Evolutionary conservation across 179 eudicot species (phyloP), one percentile per base, ranked within the genome.

Genomic region (Amaranthus tricolor): DNA sequence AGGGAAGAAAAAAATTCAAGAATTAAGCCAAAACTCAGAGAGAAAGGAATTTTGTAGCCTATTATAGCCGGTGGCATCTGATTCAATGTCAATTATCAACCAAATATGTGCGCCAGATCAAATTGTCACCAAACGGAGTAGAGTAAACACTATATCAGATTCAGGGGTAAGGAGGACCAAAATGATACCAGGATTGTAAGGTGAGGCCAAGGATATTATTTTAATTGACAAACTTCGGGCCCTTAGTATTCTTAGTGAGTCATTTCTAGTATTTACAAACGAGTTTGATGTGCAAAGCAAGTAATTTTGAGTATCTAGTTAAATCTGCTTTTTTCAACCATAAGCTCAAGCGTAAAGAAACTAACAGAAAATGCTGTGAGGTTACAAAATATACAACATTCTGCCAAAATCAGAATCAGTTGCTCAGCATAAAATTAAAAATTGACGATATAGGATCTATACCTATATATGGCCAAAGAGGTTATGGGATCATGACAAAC

Each of bases 151-250:
- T 54, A 54, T 5, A 8, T 14, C 6, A 58, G 5, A 24, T 9
- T 15, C 40, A 1, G 62, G 62, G 17, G 9, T 11, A 58, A n/a
- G 12, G 69, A 47, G 69, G 24, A 24, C 7, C 43, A 64, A 16
- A 53, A 66, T 66, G 31, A 66, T 64, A 1, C 51, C 50, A 40
- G 49, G 68, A 64, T 66, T 66, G 53, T 31, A 66, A 17, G 24
- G 53, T 2, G 31, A 14, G 12, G 53, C 16, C 11, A 14, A 47
- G 8, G 2, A 31, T 7, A 19, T 49, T 66, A n/a, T 19, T 31
- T 31, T 2, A 8, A 44, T 12, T 3, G 48, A 31, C 40, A 31
- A 24, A 44, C 16, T 63, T 5, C 15, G 40, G 19, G 43, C 52
- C 45, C 68, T 20, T 45, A 64, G 17, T 45, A 2, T 66, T 66